Percentiles rank a stretch among this genome's conserved stretches.
phyloP scores from a whole-genome alignment of 495 filamentous ascomycete genomes.

The Podospora appendiculata region DNA sequence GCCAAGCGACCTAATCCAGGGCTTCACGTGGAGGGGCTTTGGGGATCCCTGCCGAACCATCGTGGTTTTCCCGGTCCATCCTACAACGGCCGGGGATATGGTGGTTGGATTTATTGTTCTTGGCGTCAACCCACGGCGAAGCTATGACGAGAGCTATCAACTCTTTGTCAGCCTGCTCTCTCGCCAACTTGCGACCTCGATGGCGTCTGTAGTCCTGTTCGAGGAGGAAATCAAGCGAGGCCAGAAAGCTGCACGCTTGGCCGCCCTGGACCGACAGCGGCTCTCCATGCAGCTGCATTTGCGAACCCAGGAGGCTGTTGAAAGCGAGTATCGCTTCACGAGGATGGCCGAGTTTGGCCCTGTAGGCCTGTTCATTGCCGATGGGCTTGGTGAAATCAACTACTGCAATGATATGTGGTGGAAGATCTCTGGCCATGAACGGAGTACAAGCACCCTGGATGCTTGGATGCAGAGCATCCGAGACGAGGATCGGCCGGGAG shows the following conservation, averaged over 20 bases:
- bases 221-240: slow-evolving; percentile 67
- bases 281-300: slow-evolving; percentile 59
- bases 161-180: slow-evolving; percentile 63
- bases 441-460: slow-evolving; percentile 38
- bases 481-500: slow-evolving; percentile 48
- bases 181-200: slow-evolving; percentile 59
- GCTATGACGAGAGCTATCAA: slow-evolving; percentile 62
- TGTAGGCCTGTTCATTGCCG: slow-evolving; percentile 65
- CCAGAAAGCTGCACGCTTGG: slow-evolving; percentile 55
- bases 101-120: slow-evolving; percentile 61
- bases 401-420: slow-evolving; percentile 71
- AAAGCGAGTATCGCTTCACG: slow-evolving; percentile 65
- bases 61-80: slow-evolving; percentile 63
- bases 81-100: slow-evolving; percentile 54
- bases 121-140: slow-evolving; percentile 60
- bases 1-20: slow-evolving; percentile 48
- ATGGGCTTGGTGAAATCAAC: slow-evolving; percentile 52
- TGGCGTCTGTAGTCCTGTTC: slow-evolving; percentile 65
- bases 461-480: slow-evolving; percentile 61
- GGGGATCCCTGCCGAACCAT: slow-evolving; percentile 55
- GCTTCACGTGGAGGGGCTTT: slow-evolving; percentile 56
- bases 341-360: slow-evolving; percentile 68
- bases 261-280: slow-evolving; percentile 56
- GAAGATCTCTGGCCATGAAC: slow-evolving; percentile 53
- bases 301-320: slow-evolving; percentile 58